phyloP scores from a whole-genome alignment of 768 basidiomycete genomes.

The Cubamyces lactineus region DNA sequence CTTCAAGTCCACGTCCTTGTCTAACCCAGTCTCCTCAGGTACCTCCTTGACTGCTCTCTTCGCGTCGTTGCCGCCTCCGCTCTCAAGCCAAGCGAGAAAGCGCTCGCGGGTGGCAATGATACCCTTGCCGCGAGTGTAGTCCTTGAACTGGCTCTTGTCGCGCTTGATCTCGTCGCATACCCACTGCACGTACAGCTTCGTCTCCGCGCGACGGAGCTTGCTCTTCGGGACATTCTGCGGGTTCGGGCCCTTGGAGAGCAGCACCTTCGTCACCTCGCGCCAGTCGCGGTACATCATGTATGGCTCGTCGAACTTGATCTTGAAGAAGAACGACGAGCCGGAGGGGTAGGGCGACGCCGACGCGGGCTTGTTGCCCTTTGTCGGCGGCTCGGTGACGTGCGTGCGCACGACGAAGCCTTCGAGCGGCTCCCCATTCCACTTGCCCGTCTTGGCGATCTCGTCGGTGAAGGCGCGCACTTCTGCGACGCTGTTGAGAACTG shows the following conservation, averaged over 20 bases:
- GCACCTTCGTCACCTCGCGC: constrained; percentile 86
- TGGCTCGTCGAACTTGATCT: constrained; percentile 98
- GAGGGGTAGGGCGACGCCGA: constrained; percentile 67
- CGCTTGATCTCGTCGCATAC: constrained; percentile 72
- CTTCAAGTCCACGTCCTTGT: constrained; percentile 32
- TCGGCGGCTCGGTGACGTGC: constrained; percentile 52
- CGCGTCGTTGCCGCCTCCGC: constrained; percentile 45
- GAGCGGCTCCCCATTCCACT: constrained; percentile 82
- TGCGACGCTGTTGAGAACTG: constrained; percentile 57
- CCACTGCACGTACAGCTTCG: constrained; percentile 81
- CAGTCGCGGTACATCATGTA: constrained; percentile 99
- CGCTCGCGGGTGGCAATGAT: constrained; percentile 83
- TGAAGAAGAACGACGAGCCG: constrained; percentile 95
- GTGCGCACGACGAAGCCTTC: constrained; percentile 96
- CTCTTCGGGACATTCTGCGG: constrained; percentile 54
- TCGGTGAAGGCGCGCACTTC: constrained; percentile 78
- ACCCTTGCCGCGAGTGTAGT: constrained; percentile 72
- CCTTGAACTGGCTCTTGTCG: constrained; percentile 61
- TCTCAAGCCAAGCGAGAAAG: constrained; percentile 72
- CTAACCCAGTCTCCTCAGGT: constrained; percentile 33
- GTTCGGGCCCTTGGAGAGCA: constrained; percentile 50
- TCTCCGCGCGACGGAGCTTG: constrained; percentile 79
- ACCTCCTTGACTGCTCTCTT: constrained; percentile 32
- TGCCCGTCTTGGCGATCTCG: constrained; percentile 63
- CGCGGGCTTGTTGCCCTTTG: constrained; percentile 33